Evolutionary conservation across 441 rosid species (phyloP), one percentile per base, ranked within the genome.

Genomic region (Isatis lusitanica): DNA sequence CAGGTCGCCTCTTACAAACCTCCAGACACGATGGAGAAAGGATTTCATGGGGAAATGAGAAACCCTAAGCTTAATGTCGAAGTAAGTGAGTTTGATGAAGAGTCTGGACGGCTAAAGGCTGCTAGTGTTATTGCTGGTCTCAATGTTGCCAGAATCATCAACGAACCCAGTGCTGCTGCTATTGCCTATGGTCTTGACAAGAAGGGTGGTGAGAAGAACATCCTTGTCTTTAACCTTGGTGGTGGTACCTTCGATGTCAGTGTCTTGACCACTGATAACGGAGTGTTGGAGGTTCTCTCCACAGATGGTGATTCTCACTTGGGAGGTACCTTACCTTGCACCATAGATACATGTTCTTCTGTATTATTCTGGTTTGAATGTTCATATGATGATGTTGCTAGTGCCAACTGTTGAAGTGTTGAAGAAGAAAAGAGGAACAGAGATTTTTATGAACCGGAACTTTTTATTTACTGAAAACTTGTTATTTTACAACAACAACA

Each of bases 101-200:
- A n/a, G n/a, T n/a, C n/a, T n/a, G n/a, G n/a, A n/a, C n/a, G n/a
- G n/a, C n/a, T n/a, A 51, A 80, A 82, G 81, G 85, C 80, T 66
- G 85, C 85, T 13, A 81, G 85, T 47, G 63, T 77, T 17, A 82
- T 82, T 15, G 85, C 85, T 46, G 85, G 85, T 11, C 65, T 83
- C 24, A 80, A 83, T 52, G 85, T 83, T 71, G 83, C 82, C 3
- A 74, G 76, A 28, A 72, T 72, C 33, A 72, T 72, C 69, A 72
- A 72, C 52, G 85, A 60, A 74, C 84, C 84, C 58, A 81, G 82
- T 15, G 84, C 84, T 42, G 84, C 84, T 47, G 82, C 84, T 17
- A 81, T 78, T 48, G 82, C 84, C 53, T 78, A 81, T 12, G 82
- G 82, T 68, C 39, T 75, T 57, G 82, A 79, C 56, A 79, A 79